Percentiles rank a stretch among this genome's conserved stretches.
These are phyloP conservation scores for Claviceps cyperi DNA, from an alignment of 2,329 filamentous ascomycete species.

Conservation along the genomic window DNA sequence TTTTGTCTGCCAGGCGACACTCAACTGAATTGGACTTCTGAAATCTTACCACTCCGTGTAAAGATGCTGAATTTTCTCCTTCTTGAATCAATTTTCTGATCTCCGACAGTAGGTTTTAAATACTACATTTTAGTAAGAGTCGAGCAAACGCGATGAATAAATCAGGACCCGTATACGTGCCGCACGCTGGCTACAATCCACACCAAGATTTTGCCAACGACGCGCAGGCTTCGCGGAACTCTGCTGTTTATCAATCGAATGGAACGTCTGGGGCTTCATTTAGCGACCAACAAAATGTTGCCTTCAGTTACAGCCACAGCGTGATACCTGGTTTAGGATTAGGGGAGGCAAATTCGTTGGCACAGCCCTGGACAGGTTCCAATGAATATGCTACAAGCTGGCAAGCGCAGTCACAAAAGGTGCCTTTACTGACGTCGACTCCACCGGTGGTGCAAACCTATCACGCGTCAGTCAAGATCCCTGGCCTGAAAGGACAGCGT, in stretches of 20 bases:
- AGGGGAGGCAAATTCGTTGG: slow-evolving; percentile 10
- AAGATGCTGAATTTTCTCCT: too few species aligned
- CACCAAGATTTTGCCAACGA: slow-evolving; percentile 10
- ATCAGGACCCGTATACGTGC: slow-evolving; percentile 14
- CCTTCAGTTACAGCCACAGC: slow-evolving; percentile 10
- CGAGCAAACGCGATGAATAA: slow-evolving; percentile 15
- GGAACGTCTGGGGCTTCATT: not conserved
- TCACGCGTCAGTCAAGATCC: slow-evolving; percentile 1
- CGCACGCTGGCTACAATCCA: slow-evolving; percentile 11
- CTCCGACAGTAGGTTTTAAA: not conserved
- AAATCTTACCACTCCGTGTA: not conserved
- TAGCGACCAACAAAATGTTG: slow-evolving; percentile 11
- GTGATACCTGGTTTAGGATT: slow-evolving; percentile 22
- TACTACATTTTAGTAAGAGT: not conserved
- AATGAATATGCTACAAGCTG: slow-evolving; percentile 1
- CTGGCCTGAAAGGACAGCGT: not conserved
- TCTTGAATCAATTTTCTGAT: not conserved
- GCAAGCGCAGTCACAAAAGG: not conserved
- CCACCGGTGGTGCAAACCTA: not conserved
- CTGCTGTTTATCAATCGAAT: slow-evolving; percentile 5
- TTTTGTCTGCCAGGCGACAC: not conserved
- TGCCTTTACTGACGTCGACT: not conserved
- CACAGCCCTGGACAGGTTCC: slow-evolving; percentile 8
- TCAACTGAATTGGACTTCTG: not conserved
- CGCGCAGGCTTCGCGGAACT: slow-evolving; percentile 7